Evolutionary conservation across 2,329 filamentous ascomycete species (phyloP).

Genomic region (Nothophaeocryptopus gaeumannii): DNA sequence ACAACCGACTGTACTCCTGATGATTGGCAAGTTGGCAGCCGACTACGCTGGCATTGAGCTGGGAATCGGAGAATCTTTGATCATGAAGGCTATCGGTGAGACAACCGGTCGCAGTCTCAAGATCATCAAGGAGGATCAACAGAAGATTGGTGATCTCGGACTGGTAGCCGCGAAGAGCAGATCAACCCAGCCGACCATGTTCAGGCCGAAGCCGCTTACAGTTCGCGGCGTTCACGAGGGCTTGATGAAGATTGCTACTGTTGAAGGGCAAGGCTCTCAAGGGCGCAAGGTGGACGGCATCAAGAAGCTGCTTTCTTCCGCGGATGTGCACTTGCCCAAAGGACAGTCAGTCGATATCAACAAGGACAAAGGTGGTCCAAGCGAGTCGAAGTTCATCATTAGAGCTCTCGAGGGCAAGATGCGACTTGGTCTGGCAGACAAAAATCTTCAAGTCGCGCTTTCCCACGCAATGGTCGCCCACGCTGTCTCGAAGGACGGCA

Average conservation of each 20-base stretch:
- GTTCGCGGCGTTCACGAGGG: slow-evolving; percentile 83
- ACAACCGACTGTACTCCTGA: slow-evolving; percentile 82
- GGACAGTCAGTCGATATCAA: slow-evolving; percentile 71
- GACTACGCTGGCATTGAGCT: slow-evolving; percentile 96
- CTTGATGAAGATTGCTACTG: slow-evolving; percentile 81
- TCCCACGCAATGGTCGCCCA: slow-evolving; percentile 85
- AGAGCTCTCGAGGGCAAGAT: slow-evolving; percentile 94
- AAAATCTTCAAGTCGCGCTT: slow-evolving; percentile 82
- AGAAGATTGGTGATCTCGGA: slow-evolving; percentile 92
- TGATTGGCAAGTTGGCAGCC: slow-evolving; percentile 97
- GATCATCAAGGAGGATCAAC: slow-evolving; percentile 92
- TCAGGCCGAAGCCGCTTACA: slow-evolving; percentile 90
- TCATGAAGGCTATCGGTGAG: slow-evolving; percentile 98
- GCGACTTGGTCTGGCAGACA: slow-evolving; percentile 86
- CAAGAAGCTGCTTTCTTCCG: slow-evolving; percentile 91
- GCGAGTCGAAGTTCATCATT: slow-evolving; percentile 91
- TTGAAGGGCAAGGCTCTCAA: slow-evolving; percentile 82
- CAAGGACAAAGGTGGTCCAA: slow-evolving; percentile 88
- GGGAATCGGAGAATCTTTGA: slow-evolving; percentile 95
- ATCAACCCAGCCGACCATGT: slow-evolving; percentile 95
- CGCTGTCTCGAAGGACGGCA: slow-evolving; percentile 67
- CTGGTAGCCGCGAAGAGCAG: slow-evolving; percentile 93
- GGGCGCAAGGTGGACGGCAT: slow-evolving; percentile 88
- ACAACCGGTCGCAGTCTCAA: slow-evolving; percentile 82
- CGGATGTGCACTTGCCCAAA: slow-evolving; percentile 72